A percentile compares a stretch with the other conserved stretches of the same genome.
These are phyloP conservation scores for Aegilops umbellulata DNA, from an alignment of 176 grass and related monocot species.

Conservation along the genomic window DNA sequence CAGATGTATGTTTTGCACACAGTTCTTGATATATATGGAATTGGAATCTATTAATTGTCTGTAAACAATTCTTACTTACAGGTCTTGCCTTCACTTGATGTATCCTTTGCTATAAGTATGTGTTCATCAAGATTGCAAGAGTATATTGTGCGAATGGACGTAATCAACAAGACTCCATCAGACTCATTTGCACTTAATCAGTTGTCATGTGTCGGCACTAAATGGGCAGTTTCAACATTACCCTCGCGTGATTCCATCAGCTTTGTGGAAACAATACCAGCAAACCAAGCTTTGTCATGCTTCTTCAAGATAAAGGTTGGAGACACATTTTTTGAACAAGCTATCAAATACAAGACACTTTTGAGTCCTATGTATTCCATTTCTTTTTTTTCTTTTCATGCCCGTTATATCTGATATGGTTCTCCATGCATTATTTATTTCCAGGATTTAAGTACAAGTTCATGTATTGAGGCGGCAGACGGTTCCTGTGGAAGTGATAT, in stretches of 20 bases:
- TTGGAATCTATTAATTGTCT: background rate
- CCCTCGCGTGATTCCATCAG: slow-evolving; percentile 52
- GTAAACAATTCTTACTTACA: slow-evolving; percentile 41
- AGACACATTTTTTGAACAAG: background rate
- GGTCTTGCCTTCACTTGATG: slow-evolving; percentile 79
- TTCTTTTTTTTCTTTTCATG: slow-evolving; percentile 11
- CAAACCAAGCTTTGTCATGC: slow-evolving; percentile 69
- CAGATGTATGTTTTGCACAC: background rate
- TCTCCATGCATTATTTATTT: slow-evolving; percentile 20
- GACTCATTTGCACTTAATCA: slow-evolving; percentile 70
- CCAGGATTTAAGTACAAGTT: slow-evolving; percentile 62
- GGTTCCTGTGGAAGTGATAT: slow-evolving; percentile 52
- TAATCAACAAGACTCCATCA: slow-evolving; percentile 64
- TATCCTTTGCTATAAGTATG: slow-evolving; percentile 72
- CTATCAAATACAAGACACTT: slow-evolving; percentile 8
- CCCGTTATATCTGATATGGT: background rate
- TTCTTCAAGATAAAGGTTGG: slow-evolving; percentile 98
- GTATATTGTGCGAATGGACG: slow-evolving; percentile 84
- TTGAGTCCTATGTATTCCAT: background rate
- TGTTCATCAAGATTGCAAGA: slow-evolving; percentile 83
- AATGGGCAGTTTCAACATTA: slow-evolving; percentile 72
- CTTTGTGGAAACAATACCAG: slow-evolving; percentile 59
- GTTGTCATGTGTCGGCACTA: slow-evolving; percentile 75
- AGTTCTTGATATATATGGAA: background rate
- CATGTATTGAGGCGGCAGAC: slow-evolving; percentile 34